Evolutionary conservation across 345 rosid genomes (phyloP).

Genomic region (Murraya koenigii): DNA sequence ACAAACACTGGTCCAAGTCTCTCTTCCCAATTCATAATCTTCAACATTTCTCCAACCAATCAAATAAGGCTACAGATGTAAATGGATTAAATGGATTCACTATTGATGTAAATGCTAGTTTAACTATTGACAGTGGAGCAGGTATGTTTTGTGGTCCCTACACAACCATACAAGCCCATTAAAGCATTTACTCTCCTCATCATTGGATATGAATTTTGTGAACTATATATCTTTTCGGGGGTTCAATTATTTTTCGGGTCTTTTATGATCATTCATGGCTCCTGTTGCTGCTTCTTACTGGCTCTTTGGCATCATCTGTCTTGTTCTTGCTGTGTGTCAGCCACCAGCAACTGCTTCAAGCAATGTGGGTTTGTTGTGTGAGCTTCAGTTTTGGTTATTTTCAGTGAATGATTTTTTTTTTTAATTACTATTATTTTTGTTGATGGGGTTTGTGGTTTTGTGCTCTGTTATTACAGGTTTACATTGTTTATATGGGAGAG

Average conservation of each 20-base stretch:
- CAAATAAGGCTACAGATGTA: background rate
- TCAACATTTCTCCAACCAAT: background rate
- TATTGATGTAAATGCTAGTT: background rate
- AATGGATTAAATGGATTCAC: background rate
- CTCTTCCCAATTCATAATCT: background rate
- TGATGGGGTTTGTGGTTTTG: background rate
- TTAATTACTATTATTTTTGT: background rate
- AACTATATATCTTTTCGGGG: background rate
- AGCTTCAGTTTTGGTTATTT: constrained; percentile 3
- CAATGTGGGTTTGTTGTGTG: constrained; percentile 32
- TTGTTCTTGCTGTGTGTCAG: constrained; percentile 22
- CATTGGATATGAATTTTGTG: background rate
- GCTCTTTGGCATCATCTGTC: background rate
- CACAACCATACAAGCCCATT: background rate
- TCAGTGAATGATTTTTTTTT: background rate
- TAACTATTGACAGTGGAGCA: background rate
- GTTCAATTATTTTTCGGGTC: background rate
- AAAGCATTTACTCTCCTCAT: background rate
- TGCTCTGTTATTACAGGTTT: constrained; percentile 30
- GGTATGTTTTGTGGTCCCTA: constrained; percentile 3
- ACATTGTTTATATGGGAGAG: constrained; percentile 56
- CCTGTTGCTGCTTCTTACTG: constrained; percentile 10
- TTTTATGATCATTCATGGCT: background rate
- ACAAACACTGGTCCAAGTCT: background rate
- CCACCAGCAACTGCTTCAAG: constrained; percentile 28